Percentiles rank a stretch among this genome's conserved stretches.
Evolutionary conservation across 495 filamentous ascomycete species (phyloP).

Genomic region (Penicillium longicatenatum): DNA sequence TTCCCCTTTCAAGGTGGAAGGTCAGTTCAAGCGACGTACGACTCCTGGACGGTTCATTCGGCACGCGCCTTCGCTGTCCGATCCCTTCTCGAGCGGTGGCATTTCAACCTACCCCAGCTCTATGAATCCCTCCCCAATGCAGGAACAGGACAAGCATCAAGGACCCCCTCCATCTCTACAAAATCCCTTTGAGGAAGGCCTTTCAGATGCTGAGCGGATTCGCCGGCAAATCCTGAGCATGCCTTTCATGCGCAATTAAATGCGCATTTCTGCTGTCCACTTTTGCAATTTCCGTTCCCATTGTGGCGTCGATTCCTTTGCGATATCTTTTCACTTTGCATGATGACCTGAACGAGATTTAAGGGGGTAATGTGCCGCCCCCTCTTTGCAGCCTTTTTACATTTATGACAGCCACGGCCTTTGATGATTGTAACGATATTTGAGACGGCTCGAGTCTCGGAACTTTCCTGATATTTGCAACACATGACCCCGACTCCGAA

Average conservation of each 20-base stretch:
- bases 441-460: constrained; percentile 16
- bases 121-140: constrained; percentile 19
- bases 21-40: constrained; percentile 28
- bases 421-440: constrained; percentile 45
- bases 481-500: constrained; percentile 17
- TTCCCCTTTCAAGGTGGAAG: constrained; percentile 52
- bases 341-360: constrained; percentile 40
- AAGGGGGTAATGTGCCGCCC: constrained; percentile 13
- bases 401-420: constrained; percentile 41
- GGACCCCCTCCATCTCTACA: constrained; percentile 33
- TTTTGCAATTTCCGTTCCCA: constrained; percentile 17
- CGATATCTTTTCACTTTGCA: constrained; percentile 22
- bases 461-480: constrained; percentile 8
- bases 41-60: constrained; percentile 30
- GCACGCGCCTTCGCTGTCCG: constrained; percentile 46
- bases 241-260: constrained; percentile 37
- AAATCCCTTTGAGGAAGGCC: constrained; percentile 42
- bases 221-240: constrained; percentile 49
- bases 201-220: constrained; percentile 52
- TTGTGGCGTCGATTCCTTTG: constrained; percentile 26
- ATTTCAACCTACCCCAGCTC: constrained; percentile 20
- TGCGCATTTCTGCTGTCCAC: constrained; percentile 17
- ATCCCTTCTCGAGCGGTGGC: constrained; percentile 39
- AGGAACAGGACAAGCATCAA: constrained; percentile 17
- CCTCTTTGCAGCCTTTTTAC: constrained; percentile 24